These are phyloP conservation scores for Xylaria sp. DNA, from an alignment of 2,329 filamentous ascomycete genomes.

Conservation along the genomic window DNA sequence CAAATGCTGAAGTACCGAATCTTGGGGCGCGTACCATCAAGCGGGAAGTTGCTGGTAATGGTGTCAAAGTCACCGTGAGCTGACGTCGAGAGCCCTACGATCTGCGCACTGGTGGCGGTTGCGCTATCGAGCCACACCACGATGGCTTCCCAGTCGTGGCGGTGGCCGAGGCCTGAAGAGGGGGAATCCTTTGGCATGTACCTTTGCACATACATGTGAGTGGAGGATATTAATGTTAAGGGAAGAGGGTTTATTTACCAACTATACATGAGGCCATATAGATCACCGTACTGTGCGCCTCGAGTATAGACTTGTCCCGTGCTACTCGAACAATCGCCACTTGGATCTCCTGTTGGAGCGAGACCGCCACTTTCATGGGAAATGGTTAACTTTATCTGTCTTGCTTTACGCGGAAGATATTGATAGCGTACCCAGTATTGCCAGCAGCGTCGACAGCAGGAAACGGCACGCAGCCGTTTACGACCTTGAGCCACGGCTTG, in stretches of 20 bases:
- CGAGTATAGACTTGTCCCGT: constrained; percentile 53
- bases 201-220: constrained; percentile 34
- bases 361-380: constrained; percentile 47
- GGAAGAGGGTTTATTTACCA: constrained; percentile 40
- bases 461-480: constrained; percentile 68
- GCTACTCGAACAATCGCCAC: constrained; percentile 46
- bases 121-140: constrained; percentile 51
- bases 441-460: constrained; percentile 66
- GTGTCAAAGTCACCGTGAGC: constrained; percentile 50
- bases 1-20: constrained; percentile 50
- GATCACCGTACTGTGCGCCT: constrained; percentile 43
- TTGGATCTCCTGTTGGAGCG: constrained; percentile 43
- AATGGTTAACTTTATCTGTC: constrained; percentile 10
- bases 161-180: constrained; percentile 51
- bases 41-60: constrained; percentile 41
- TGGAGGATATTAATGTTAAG: not conserved
- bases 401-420: not conserved
- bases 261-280: constrained; percentile 51
- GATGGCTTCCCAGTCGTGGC: constrained; percentile 53
- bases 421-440: constrained; percentile 42
- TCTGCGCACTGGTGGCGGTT: constrained; percentile 41
- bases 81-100: constrained; percentile 50
- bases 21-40: constrained; percentile 47
- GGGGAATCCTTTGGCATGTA: constrained; percentile 58
- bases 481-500: constrained; percentile 63